These are phyloP conservation scores for Cercospora sp. DNA, from an alignment of 2,329 filamentous ascomycete species.

Conservation along the genomic window DNA sequence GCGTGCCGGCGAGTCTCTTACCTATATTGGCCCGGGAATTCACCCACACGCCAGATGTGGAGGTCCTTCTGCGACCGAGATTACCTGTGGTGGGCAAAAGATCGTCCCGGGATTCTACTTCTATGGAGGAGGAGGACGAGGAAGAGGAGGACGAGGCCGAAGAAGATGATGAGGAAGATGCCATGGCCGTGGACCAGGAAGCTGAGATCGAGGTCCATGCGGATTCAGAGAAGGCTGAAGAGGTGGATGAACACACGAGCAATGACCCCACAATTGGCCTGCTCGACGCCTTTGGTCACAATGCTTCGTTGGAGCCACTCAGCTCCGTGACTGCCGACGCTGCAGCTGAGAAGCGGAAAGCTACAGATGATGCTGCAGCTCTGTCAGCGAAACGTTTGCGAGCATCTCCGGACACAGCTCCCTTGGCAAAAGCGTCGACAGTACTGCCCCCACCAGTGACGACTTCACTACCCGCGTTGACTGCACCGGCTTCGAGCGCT, in stretches of 20 bases:
- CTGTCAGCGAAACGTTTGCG: slow-evolving; percentile 27
- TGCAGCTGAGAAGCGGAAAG: slow-evolving; percentile 16
- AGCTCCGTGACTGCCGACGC: slow-evolving; percentile 10
- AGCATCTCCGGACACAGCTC: slow-evolving; percentile 23
- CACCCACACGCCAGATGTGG: slow-evolving; percentile 64
- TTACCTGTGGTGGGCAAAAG: slow-evolving; percentile 44
- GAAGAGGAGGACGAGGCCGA: slow-evolving; percentile 24
- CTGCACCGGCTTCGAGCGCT: slow-evolving; percentile 11
- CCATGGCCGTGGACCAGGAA: slow-evolving; percentile 7
- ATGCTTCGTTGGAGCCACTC: slow-evolving; percentile 13
- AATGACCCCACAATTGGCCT: slow-evolving; percentile 8
- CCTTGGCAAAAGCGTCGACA: background rate
- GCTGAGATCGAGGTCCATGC: background rate
- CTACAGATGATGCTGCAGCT: slow-evolving; percentile 10
- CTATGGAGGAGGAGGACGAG: slow-evolving; percentile 22
- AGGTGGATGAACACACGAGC: background rate
- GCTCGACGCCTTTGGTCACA: slow-evolving; percentile 17
- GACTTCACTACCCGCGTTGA: background rate
- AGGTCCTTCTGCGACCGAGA: slow-evolving; percentile 64
- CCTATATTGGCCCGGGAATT: slow-evolving; percentile 74
- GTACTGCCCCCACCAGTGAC: background rate
- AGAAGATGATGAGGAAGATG: slow-evolving; percentile 21
- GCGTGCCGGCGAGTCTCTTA: slow-evolving; percentile 68
- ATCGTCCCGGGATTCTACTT: background rate
- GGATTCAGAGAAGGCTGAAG: background rate